A percentile compares a stretch with the other conserved stretches of the same genome.
These are phyloP conservation scores for Russula sp. DNA, from an alignment of 768 basidiomycete genomes.

Conservation along the genomic window DNA sequence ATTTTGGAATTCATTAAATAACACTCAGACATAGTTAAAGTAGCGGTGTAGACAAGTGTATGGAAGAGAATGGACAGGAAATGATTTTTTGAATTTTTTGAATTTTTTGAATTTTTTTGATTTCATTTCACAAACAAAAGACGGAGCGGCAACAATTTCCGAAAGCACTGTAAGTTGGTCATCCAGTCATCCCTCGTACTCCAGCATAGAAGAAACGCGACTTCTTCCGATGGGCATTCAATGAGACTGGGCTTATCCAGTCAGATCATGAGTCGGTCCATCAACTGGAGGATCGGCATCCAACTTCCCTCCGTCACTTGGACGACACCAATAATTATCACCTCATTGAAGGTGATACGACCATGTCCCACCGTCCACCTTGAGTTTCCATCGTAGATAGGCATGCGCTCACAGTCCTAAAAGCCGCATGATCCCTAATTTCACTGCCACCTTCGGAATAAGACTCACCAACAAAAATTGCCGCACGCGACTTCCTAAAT, in stretches of 20 bases:
- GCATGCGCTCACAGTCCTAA: slow-evolving; percentile 7
- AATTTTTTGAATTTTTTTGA: too few relatives aligned
- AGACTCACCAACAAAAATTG: slow-evolving; percentile 6
- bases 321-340: slow-evolving; percentile 13
- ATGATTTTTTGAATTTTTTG: too few relatives aligned
- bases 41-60: too few relatives aligned
- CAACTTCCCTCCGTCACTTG: slow-evolving; percentile 17
- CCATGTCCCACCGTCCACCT: not conserved
- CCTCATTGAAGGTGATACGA: slow-evolving; percentile 7
- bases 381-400: not conserved
- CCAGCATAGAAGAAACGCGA: too few relatives aligned
- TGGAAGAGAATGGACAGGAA: too few relatives aligned
- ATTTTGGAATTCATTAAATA: too few relatives aligned
- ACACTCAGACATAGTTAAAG: too few relatives aligned
- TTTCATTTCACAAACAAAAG: too few relatives aligned
- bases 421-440: not conserved
- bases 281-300: slow-evolving; percentile 17
- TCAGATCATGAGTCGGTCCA: slow-evolving; percentile 2
- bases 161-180: too few relatives aligned
- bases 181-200: too few relatives aligned
- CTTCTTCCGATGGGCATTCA: slow-evolving; percentile 6
- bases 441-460: not conserved
- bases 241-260: not conserved
- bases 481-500: slow-evolving; percentile 8
- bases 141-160: too few relatives aligned